Percentiles rank a stretch among this genome's conserved stretches.
Evolutionary conservation across 2,329 filamentous ascomycete genomes (phyloP).

Genomic region (Neofusicoccum umdonicola): DNA sequence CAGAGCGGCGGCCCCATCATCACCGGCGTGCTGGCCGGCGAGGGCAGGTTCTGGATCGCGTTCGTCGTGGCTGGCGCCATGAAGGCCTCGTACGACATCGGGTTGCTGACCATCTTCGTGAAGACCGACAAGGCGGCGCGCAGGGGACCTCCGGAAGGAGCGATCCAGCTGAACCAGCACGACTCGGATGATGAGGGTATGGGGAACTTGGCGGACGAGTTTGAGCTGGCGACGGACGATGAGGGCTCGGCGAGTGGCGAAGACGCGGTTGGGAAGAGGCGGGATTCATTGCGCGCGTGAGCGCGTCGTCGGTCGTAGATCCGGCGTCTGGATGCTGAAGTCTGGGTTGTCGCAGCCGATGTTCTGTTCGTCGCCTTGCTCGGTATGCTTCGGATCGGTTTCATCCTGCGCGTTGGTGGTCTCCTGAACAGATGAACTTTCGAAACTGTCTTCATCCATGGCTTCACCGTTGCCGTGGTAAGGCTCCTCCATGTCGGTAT

Average conservation of each 20-base stretch:
- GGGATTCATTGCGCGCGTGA: background rate
- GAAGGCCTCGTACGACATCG: constrained; percentile 36
- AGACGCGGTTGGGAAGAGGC: background rate
- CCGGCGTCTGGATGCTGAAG: background rate
- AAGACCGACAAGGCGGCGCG: constrained; percentile 24
- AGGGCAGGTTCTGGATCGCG: constrained; percentile 36
- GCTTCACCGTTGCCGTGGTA: too few species aligned
- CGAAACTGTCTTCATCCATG: too few species aligned
- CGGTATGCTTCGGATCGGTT: background rate
- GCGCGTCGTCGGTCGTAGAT: background rate
- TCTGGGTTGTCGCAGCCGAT: too few species aligned
- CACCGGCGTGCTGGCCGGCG: constrained; percentile 36
- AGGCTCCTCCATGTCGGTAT: too few species aligned
- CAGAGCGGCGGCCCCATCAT: constrained; percentile 33
- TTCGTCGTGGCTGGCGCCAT: constrained; percentile 38
- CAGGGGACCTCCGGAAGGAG: background rate
- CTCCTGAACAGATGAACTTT: too few species aligned
- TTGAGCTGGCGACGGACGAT: background rate
- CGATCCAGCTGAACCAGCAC: background rate
- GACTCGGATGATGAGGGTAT: background rate
- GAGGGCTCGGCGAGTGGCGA: background rate
- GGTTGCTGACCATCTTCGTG: constrained; percentile 36
- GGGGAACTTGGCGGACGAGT: background rate
- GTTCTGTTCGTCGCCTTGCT: too few species aligned
- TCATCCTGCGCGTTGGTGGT: too few species aligned